Evolutionary conservation across 768 basidiomycete species (phyloP).

Genomic region (Russula compacta): DNA sequence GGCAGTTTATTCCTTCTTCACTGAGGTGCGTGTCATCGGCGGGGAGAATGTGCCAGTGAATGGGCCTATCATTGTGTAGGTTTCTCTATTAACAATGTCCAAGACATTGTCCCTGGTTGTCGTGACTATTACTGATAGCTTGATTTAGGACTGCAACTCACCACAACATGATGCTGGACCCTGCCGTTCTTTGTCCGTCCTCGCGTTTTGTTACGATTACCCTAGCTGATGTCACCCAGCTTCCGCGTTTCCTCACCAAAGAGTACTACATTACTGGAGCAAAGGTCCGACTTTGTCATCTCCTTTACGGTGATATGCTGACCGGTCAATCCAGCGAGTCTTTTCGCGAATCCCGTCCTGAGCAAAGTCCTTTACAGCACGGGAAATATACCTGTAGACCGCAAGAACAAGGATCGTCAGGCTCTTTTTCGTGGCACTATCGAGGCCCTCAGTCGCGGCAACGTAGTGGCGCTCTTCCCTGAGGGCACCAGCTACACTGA

Average conservation of each 20-base stretch:
- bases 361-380: constrained; percentile 73
- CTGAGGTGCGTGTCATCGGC: constrained; percentile 77
- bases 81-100: neutral
- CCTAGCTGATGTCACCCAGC: constrained; percentile 37
- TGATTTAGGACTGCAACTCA: constrained; percentile 66
- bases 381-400: constrained; percentile 97
- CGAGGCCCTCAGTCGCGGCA: constrained; percentile 68
- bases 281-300: constrained; percentile 49
- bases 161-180: constrained; percentile 95
- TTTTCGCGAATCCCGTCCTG: constrained; percentile 74
- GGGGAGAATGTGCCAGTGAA: constrained; percentile 79
- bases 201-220: constrained; percentile 16
- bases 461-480: constrained; percentile 87
- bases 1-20: constrained; percentile 82
- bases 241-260: constrained; percentile 68
- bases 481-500: constrained; percentile 93
- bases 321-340: constrained; percentile 34
- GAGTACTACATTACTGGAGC: constrained; percentile 88
- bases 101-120: neutral
- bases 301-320: constrained; percentile 12
- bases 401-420: constrained; percentile 88
- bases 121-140: constrained; percentile 9
- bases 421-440: constrained; percentile 84
- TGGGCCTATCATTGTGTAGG: constrained; percentile 90
- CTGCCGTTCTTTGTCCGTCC: constrained; percentile 65